Evolutionary conservation across 2,329 filamentous ascomycete genomes (phyloP), one percentile per base, ranked within the genome.

Genomic region (Alternaria solani): DNA sequence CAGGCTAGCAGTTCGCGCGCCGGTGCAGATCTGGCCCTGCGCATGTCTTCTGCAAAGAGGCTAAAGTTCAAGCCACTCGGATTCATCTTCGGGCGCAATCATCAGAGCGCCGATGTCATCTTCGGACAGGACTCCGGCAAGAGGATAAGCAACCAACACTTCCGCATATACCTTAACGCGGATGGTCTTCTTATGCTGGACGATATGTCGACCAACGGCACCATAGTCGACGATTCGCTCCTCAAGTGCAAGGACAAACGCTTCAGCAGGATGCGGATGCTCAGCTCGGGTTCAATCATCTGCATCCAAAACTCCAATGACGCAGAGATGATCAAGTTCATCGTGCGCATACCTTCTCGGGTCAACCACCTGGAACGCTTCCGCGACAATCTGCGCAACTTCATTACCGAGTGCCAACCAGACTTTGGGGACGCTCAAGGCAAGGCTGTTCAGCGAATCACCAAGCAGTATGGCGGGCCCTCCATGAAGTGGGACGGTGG

Each of bases 201-300:
- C 77, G 95, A 99, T 74, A 87, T 89, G 75, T 98, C 95, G 0
- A 97, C 93, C n/a, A 99, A 98, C 72, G 95, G 95, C 28, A 98
- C 95, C 4, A 84, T 92, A 61, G 92, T 98, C 57, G 94, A 98
- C 78, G 85, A 87, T 25, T 82, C 83, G 18, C 81, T 92, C 36
- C 83, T 99, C 16, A 84, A 81, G 58, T 80, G 84, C 57, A 88
- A 74, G 43, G 71, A 75, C 46, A 47, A 59, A 12, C 56, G 66
- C n/a, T 72, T 66, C 57, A 64, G 53, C 39, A 85, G 83, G 67
- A 85, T 82, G 23, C 83, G 90, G 63, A 93, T 91, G 79, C 84
- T 96, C 39, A 86, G 83, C 44, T 89, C 88, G 51, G 92, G 92
- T 25, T 89, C 89, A 1, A 87, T 91, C 63, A 90, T 97, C 69